These are phyloP conservation scores for Cucurbita ficifolia DNA, from an alignment of 306 rosid genomes.

Conservation along the genomic window DNA sequence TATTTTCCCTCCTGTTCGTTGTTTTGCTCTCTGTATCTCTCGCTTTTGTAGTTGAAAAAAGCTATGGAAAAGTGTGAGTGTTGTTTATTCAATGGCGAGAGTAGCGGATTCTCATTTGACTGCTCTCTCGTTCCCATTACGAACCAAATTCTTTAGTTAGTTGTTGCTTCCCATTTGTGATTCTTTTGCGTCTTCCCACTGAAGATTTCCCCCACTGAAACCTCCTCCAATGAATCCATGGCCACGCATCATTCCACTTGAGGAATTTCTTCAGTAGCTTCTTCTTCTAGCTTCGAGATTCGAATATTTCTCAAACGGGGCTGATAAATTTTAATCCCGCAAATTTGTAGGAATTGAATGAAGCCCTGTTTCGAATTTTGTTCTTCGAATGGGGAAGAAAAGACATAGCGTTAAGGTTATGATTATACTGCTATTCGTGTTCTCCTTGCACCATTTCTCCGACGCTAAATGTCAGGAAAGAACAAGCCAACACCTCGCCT, in stretches of 20 bases:
- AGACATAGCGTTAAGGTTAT: not conserved
- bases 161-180: not conserved
- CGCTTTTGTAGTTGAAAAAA: not conserved
- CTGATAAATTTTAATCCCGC: not conserved
- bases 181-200: constrained; percentile 40
- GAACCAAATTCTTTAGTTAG: not conserved
- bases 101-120: not conserved
- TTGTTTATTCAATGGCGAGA: not conserved
- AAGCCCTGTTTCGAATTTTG: not conserved
- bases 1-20: not conserved
- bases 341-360: not conserved
- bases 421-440: constrained; percentile 21
- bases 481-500: constrained; percentile 19
- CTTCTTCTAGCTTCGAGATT: not conserved
- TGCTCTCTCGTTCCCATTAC: not conserved
- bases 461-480: constrained; percentile 44
- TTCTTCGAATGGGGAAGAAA: not conserved
- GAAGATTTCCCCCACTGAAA: constrained; percentile 24
- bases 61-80: not conserved
- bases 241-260: not conserved
- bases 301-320: not conserved
- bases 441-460: constrained; percentile 23
- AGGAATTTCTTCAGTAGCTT: not conserved
- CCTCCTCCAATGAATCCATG: not conserved
- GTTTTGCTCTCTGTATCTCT: not conserved